Evolutionary conservation across 805 yeast species (phyloP).

Genomic region (Sugiyamaella marilandica): DNA sequence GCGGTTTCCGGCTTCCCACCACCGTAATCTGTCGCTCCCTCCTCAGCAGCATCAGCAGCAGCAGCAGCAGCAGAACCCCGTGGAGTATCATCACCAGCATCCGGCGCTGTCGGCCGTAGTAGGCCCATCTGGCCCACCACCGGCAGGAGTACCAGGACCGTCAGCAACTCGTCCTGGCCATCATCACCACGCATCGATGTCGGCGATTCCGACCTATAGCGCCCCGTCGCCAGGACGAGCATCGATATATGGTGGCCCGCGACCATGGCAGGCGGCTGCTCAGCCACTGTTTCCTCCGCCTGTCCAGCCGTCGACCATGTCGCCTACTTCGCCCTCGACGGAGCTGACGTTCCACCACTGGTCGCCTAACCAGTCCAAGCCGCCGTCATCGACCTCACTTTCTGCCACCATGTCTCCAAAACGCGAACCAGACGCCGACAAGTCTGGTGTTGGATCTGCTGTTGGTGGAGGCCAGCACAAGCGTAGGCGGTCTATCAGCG

Average conservation of each 20-base stretch:
- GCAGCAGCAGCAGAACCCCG: slow-evolving; percentile 1
- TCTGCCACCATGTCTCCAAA: slow-evolving; percentile 7
- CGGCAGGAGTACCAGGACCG: too few relatives aligned
- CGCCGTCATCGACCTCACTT: background rate
- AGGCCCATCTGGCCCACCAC: too few relatives aligned
- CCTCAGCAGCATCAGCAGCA: slow-evolving; percentile 11
- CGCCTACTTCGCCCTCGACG: slow-evolving; percentile 23
- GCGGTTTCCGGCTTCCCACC: slow-evolving; percentile 18
- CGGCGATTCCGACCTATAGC: slow-evolving; percentile 19
- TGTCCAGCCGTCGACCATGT: slow-evolving; percentile 19
- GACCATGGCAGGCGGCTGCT: slow-evolving; percentile 7
- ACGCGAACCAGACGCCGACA: slow-evolving; percentile 1
- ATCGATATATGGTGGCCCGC: slow-evolving; percentile 7
- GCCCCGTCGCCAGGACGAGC: slow-evolving; percentile 16
- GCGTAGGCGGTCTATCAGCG: slow-evolving; percentile 17
- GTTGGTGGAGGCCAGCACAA: slow-evolving; percentile 7
- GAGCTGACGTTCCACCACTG: slow-evolving; percentile 51
- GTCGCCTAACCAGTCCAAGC: slow-evolving; percentile 37
- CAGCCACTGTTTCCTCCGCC: slow-evolving; percentile 21
- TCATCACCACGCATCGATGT: slow-evolving; percentile 23
- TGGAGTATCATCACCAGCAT: slow-evolving; percentile 4
- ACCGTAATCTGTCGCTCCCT: slow-evolving; percentile 24
- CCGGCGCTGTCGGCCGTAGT: slow-evolving; percentile 8
- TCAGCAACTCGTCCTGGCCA: slow-evolving; percentile 19
- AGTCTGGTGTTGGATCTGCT: background rate